These are phyloP conservation scores for Podospora comata DNA, from an alignment of 495 filamentous ascomycete species.

Conservation along the genomic window DNA sequence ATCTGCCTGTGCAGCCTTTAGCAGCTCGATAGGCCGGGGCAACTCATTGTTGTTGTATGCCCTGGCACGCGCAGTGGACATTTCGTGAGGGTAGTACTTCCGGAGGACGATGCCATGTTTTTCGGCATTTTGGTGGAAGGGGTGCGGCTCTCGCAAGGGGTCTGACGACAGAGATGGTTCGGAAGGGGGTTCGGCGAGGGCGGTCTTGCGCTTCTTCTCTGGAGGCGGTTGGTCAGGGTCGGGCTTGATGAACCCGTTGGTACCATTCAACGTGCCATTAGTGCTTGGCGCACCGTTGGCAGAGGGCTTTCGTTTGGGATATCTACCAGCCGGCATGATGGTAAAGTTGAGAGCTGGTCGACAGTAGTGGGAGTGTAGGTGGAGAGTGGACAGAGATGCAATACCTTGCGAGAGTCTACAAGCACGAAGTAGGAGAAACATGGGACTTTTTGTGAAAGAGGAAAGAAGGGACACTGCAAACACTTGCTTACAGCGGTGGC, in stretches of 20 bases:
- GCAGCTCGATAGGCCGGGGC: constrained; percentile 64
- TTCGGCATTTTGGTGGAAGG: constrained; percentile 48
- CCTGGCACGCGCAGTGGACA: constrained; percentile 69
- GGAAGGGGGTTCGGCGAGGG: not conserved
- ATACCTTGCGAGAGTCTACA: not conserved
- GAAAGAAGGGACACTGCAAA: not conserved
- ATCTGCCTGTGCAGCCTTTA: constrained; percentile 53
- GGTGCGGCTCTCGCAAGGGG: constrained; percentile 41
- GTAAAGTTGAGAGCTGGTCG: not conserved
- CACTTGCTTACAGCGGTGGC: not conserved
- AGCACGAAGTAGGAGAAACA: not conserved
- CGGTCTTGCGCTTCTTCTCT: constrained; percentile 22
- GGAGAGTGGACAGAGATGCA: not conserved
- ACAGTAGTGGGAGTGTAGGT: not conserved
- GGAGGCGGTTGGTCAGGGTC: not conserved
- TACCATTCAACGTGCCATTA: not conserved
- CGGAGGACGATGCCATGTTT: constrained; percentile 71
- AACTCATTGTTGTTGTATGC: constrained; percentile 66
- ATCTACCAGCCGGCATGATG: constrained; percentile 24
- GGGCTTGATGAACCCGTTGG: not conserved
- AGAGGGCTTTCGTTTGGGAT: constrained; percentile 25
- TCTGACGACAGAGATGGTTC: constrained; percentile 17
- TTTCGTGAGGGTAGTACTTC: constrained; percentile 80
- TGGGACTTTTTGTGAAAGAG: constrained; percentile 7
- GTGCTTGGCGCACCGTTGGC: not conserved